phyloP scores from a whole-genome alignment of 164 flowering plant species.

The Nymphaea colorata region DNA sequence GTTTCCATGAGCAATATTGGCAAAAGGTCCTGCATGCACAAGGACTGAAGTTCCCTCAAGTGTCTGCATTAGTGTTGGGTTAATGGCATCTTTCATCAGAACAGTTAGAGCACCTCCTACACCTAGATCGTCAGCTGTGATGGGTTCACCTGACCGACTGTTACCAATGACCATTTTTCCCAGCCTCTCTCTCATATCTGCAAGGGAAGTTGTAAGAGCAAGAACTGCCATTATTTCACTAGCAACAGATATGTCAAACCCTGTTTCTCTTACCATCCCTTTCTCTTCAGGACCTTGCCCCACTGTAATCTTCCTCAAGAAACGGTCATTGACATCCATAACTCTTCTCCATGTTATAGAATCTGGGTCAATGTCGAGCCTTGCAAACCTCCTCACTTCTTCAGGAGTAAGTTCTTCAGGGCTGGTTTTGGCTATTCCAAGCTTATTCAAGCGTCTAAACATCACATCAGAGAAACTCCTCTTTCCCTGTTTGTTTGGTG shows the following conservation, averaged over 20 bases:
- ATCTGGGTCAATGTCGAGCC: conserved; percentile 91
- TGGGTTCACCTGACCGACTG: conserved; percentile 83
- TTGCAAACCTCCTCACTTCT: conserved; percentile 68
- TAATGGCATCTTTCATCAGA: conserved; percentile 94
- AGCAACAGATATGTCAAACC: conserved; percentile 98
- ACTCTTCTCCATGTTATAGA: conserved; percentile 96
- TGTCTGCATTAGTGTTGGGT: conserved; percentile 97
- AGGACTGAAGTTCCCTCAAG: conserved; percentile 98
- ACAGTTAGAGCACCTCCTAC: conserved; percentile 95
- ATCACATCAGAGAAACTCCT: conserved; percentile 60
- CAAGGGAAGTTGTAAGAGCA: conserved; percentile 85
- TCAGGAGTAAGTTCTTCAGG: conserved; percentile 85
- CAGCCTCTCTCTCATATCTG: conserved; percentile 95
- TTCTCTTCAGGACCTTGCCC: conserved; percentile 99
- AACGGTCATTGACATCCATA: conserved; percentile 95
- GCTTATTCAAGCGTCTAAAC: conserved; percentile 81
- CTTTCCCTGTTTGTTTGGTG: conserved; percentile 77
- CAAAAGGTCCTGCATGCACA: conserved; percentile 99
- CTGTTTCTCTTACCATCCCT: conserved; percentile 95
- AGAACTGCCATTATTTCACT: conserved; percentile 99
- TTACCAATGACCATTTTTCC: conserved; percentile 96
- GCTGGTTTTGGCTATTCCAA: conserved; percentile 62
- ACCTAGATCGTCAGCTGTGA: conserved; percentile 98
- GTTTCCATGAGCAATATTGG: conserved; percentile 99
- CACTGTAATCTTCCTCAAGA: conserved; percentile 75